Conservation (phyloP, 768 basidiomycete genomes). For the Suillus alpinus region DNA sequence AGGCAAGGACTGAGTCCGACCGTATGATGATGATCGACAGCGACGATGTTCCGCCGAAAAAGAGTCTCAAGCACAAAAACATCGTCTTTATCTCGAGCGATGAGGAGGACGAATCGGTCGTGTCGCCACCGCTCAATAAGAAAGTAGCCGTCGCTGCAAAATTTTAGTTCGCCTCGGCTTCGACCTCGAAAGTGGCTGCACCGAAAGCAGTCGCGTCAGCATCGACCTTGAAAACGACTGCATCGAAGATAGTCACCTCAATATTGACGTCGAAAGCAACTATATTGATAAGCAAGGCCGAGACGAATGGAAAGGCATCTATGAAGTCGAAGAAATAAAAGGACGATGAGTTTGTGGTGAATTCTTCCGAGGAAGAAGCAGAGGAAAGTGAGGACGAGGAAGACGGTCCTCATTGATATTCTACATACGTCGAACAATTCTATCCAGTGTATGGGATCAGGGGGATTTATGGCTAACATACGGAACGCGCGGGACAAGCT, state of each 20-base stretch:
- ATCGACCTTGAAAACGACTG: not conserved
- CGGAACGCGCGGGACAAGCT: not conserved
- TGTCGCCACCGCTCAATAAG: slow-evolving; percentile 38
- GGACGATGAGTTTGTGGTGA: slow-evolving; percentile 34
- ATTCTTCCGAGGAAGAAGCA: slow-evolving; percentile 25
- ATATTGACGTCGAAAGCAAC: not conserved
- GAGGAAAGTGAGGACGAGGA: slow-evolving; percentile 17
- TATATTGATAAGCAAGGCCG: not conserved
- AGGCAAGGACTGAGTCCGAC: slow-evolving; percentile 11
- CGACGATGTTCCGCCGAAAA: slow-evolving; percentile 19
- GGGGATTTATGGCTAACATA: not conserved
- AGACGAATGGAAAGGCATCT: slow-evolving; percentile 1
- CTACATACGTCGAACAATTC: not conserved
- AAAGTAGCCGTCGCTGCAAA: slow-evolving; percentile 28
- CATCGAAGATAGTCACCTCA: slow-evolving; percentile 1
- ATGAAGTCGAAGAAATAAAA: slow-evolving; percentile 10
- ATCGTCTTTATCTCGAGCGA: slow-evolving; percentile 32
- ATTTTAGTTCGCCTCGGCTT: not conserved
- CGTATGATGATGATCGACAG: slow-evolving; percentile 21
- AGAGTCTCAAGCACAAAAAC: slow-evolving; percentile 32
- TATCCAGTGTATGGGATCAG: not conserved
- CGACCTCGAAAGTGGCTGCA: not conserved
- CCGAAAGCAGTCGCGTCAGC: not conserved
- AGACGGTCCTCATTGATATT: not conserved
- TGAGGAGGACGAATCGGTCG: slow-evolving; percentile 36